Percentiles rank a stretch among this genome's conserved stretches.
phyloP scores from a whole-genome alignment of 108 stramenopile species.

The Nitzschia inconspicua region DNA sequence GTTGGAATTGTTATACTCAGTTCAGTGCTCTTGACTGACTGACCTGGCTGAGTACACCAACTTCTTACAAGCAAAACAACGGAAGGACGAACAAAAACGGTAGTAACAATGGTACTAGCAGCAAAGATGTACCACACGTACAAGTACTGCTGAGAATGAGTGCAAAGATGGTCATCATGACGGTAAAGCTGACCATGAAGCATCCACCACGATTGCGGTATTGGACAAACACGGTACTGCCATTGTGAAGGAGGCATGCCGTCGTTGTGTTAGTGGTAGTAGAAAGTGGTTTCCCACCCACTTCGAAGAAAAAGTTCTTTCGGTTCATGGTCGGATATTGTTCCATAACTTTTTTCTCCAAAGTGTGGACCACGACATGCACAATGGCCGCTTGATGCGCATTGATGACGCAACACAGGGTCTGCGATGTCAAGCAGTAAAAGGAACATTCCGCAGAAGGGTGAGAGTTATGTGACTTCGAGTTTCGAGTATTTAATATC shows the following conservation, averaged over 20 bases:
- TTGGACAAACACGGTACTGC: constrained; percentile 26
- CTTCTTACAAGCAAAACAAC: constrained; percentile 46
- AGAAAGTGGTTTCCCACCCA: not conserved
- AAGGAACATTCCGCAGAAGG: too few relatives aligned
- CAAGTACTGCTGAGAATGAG: constrained; percentile 23
- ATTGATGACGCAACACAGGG: constrained; percentile 9
- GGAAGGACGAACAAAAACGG: constrained; percentile 57
- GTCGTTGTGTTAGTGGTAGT: constrained; percentile 1
- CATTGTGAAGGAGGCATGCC: too few relatives aligned
- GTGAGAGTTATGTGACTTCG: not conserved
- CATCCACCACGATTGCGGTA: constrained; percentile 42
- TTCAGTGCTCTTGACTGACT: too few relatives aligned
- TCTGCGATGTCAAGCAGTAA: too few relatives aligned
- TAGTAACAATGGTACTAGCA: constrained; percentile 41
- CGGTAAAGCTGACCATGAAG: constrained; percentile 42
- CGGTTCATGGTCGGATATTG: not conserved
- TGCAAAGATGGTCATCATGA: constrained; percentile 34
- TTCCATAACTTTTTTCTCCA: constrained; percentile 6
- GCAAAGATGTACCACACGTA: constrained; percentile 42
- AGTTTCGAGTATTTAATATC: not conserved
- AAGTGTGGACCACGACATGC: not conserved
- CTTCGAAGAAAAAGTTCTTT: constrained; percentile 6
- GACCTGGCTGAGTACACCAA: too few relatives aligned
- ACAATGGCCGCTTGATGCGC: not conserved
- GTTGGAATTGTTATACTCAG: too few relatives aligned